Conservation (phyloP, 2,329 filamentous ascomycete genomes). For the Bipolaris gigantea region DNA sequence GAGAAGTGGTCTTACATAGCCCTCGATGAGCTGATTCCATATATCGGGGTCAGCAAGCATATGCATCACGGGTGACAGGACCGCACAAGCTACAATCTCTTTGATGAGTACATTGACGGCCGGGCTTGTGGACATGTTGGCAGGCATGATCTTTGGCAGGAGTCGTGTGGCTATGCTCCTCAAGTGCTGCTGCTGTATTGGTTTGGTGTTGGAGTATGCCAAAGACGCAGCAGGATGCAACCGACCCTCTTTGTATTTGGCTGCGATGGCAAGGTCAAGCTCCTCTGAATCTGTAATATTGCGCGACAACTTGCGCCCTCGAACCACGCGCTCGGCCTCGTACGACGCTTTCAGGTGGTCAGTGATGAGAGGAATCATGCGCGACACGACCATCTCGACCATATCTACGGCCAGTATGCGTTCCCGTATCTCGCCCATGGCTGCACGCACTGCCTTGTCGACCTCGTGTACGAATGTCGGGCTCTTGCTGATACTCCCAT, state of each 20-base stretch:
- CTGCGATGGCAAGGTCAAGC: conserved; percentile 92
- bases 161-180: conserved; percentile 72
- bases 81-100: conserved; percentile 91
- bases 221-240: conserved; percentile 84
- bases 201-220: conserved; percentile 79
- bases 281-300: conserved; percentile 96
- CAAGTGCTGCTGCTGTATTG: conserved; percentile 85
- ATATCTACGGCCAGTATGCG: conserved; percentile 76
- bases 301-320: conserved; percentile 83
- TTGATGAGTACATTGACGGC: conserved; percentile 79
- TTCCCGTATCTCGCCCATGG: conserved; percentile 70
- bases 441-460: conserved; percentile 75
- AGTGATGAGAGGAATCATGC: conserved; percentile 84
- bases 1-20: conserved; percentile 56
- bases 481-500: conserved; percentile 78
- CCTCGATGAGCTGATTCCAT: conserved; percentile 97
- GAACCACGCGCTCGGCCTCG: conserved; percentile 81
- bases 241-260: conserved; percentile 85
- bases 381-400: conserved; percentile 78
- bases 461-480: conserved; percentile 83
- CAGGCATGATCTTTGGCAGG: conserved; percentile 73
- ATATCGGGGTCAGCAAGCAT: conserved; percentile 88
- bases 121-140: conserved; percentile 73
- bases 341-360: conserved; percentile 88
- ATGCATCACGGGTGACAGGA: conserved; percentile 78